Conservation (phyloP, 495 filamentous ascomycete genomes). For the Aspergillus coremiiformis region DNA sequence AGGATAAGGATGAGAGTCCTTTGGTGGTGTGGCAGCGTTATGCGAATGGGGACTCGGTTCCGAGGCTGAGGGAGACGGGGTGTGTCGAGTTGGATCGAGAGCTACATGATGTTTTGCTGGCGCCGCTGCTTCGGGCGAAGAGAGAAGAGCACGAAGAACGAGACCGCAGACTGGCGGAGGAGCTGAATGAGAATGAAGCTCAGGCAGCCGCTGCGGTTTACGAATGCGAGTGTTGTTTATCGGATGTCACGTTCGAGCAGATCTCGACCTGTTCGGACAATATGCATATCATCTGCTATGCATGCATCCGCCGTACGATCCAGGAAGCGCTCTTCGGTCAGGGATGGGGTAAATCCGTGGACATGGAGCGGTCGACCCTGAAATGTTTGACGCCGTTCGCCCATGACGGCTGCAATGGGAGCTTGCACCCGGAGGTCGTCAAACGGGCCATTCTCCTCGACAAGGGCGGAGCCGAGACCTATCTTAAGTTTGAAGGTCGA, state of each 20-base stretch:
- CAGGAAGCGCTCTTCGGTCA: slow-evolving; percentile 88
- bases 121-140: slow-evolving; percentile 49
- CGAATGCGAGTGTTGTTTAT: slow-evolving; percentile 89
- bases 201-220: slow-evolving; percentile 60
- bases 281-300: slow-evolving; percentile 79
- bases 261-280: slow-evolving; percentile 63
- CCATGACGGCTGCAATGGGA: slow-evolving; percentile 60
- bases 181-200: slow-evolving; percentile 70
- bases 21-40: slow-evolving; percentile 57
- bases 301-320: slow-evolving; percentile 69
- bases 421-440: slow-evolving; percentile 59
- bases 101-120: slow-evolving; percentile 58
- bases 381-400: slow-evolving; percentile 69
- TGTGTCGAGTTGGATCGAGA: slow-evolving; percentile 75
- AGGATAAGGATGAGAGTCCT: slow-evolving; percentile 53
- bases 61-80: slow-evolving; percentile 61
- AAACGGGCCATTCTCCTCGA: slow-evolving; percentile 60
- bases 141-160: slow-evolving; percentile 49
- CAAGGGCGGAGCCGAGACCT: slow-evolving; percentile 59
- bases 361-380: slow-evolving; percentile 60
- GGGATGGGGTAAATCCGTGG: slow-evolving; percentile 75
- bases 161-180: slow-evolving; percentile 57
- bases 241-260: slow-evolving; percentile 70
- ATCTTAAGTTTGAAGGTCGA: slow-evolving; percentile 67
- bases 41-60: slow-evolving; percentile 39